Conservation (phyloP, 2,329 filamentous ascomycete genomes). For the Xylaria hypoxylon region DNA sequence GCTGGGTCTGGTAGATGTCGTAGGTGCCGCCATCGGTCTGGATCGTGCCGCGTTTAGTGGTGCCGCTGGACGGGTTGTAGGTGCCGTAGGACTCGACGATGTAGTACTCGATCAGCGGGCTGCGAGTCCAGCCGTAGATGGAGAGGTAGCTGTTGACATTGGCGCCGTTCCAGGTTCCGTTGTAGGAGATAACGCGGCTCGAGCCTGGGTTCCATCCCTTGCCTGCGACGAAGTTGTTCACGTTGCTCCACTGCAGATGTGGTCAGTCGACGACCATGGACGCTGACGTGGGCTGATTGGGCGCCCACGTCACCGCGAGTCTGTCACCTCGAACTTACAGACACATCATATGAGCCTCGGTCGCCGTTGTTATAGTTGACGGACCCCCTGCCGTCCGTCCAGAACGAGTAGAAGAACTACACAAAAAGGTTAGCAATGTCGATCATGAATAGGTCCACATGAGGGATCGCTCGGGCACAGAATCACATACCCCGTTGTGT, state of each 20-base stretch:
- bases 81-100: slow-evolving; percentile 53
- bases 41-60: slow-evolving; percentile 48
- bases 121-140: slow-evolving; percentile 56
- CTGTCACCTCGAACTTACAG: too few species aligned
- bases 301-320: too few species aligned
- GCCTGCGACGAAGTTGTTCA: slow-evolving; percentile 62
- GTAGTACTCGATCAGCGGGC: slow-evolving; percentile 56
- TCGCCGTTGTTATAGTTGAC: slow-evolving; percentile 68
- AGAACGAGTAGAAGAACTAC: slow-evolving; percentile 70
- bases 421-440: background rate
- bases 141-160: slow-evolving; percentile 58
- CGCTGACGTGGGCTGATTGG: too few species aligned
- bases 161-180: slow-evolving; percentile 51
- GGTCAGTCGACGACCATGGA: too few species aligned
- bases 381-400: slow-evolving; percentile 65
- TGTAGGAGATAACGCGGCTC: slow-evolving; percentile 47
- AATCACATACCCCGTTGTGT: slow-evolving; percentile 58
- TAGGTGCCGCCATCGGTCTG: slow-evolving; percentile 51
- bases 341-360: slow-evolving; percentile 63
- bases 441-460: background rate
- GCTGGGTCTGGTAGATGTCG: slow-evolving; percentile 52
- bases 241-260: slow-evolving; percentile 64
- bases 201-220: slow-evolving; percentile 62
- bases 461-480: background rate
- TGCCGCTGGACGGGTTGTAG: slow-evolving; percentile 51